A percentile compares a stretch with the other conserved stretches of the same genome.
Evolutionary conservation across 495 filamentous ascomycete species (phyloP).

Genomic region (Aspergillus kassunensis): DNA sequence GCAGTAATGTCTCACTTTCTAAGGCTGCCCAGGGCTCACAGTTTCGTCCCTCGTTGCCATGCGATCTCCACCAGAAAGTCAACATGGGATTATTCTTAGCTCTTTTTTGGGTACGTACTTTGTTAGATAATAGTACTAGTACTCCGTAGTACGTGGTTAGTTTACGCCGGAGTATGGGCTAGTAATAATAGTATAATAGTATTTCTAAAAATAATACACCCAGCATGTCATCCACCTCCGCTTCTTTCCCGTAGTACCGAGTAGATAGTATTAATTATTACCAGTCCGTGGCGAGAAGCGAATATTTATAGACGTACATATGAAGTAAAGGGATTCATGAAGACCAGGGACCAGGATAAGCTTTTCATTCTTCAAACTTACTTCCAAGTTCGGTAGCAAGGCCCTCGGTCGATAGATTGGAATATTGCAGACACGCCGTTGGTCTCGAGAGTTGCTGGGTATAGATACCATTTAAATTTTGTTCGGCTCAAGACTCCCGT

Average conservation of each 20-base stretch:
- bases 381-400: not conserved
- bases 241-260: not conserved
- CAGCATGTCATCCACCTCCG: not conserved
- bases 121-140: not conserved
- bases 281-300: no score
- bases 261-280: no score
- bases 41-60: not conserved
- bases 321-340: no score
- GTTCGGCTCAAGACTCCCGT: not conserved
- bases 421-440: not conserved
- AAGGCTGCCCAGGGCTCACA: constrained; percentile 3
- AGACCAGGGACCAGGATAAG: no score
- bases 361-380: no score
- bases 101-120: not conserved
- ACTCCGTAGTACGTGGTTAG: no score
- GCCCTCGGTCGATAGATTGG: not conserved
- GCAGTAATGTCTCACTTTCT: constrained; percentile 24
- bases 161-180: not conserved
- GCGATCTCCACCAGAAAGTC: constrained; percentile 9
- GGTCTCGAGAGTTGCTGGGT: not conserved
- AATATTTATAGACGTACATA: no score
- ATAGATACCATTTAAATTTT: no score
- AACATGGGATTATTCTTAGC: constrained; percentile 15
- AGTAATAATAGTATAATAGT: not conserved
- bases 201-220: constrained; percentile 2